These are phyloP conservation scores for Beauveria caledonica DNA, from an alignment of 2,329 filamentous ascomycete species.

Conservation along the genomic window DNA sequence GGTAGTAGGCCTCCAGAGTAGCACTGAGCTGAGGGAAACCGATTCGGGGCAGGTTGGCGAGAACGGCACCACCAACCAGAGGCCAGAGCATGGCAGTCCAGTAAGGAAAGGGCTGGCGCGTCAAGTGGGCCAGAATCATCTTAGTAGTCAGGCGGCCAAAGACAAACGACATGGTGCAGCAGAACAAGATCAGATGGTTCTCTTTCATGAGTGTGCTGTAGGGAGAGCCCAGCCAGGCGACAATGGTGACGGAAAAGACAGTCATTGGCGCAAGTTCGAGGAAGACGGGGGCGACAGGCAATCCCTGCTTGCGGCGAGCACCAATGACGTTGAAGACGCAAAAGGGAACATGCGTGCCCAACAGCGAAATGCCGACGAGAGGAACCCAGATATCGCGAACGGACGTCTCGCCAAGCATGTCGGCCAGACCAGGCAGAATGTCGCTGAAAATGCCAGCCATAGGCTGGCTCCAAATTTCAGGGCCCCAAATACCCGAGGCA, in stretches of 20 bases:
- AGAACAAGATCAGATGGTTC: constrained; percentile 88
- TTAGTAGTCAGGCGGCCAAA: constrained; percentile 98
- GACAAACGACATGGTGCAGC: constrained; percentile 89
- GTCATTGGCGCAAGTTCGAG: constrained; percentile 90
- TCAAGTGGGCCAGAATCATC: constrained; percentile 94
- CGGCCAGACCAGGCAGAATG: constrained; percentile 40
- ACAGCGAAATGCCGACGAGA: constrained; percentile 55
- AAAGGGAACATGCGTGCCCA: constrained; percentile 73
- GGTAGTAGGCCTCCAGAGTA: constrained; percentile 65
- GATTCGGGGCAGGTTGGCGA: constrained; percentile 74
- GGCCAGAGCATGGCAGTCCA: constrained; percentile 90
- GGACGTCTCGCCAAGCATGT: constrained; percentile 60
- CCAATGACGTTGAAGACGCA: constrained; percentile 80
- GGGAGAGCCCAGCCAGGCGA: constrained; percentile 83
- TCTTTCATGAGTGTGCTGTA: constrained; percentile 72
- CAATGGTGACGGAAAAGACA: constrained; percentile 66
- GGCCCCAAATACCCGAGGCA: constrained; percentile 78
- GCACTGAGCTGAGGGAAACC: constrained; percentile 61
- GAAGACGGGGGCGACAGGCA: constrained; percentile 75
- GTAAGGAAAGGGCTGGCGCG: constrained; percentile 88
- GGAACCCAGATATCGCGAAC: constrained; percentile 84
- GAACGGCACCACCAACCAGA: constrained; percentile 72
- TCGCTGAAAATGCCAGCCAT: constrained; percentile 61
- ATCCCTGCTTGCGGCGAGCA: constrained; percentile 62
- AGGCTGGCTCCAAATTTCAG: constrained; percentile 74